These are phyloP conservation scores for Zymoseptoria pseudotritici DNA, from an alignment of 2,329 filamentous ascomycete species.

Conservation along the genomic window DNA sequence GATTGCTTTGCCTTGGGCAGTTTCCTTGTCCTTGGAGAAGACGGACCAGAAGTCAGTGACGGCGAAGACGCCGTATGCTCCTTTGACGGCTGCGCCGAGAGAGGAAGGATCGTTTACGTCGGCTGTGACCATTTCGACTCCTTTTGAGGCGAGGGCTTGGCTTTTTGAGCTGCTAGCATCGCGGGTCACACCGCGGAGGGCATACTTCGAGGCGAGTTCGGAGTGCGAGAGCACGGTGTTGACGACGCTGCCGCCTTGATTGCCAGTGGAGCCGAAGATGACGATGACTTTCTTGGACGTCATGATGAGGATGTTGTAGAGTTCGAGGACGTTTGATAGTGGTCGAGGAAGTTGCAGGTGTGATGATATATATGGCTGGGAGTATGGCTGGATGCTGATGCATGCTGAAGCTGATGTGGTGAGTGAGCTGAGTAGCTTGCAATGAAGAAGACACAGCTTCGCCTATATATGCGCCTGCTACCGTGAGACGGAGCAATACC, in stretches of 20 bases:
- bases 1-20: slow-evolving; percentile 29
- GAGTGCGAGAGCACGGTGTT: slow-evolving; percentile 36
- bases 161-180: slow-evolving; percentile 39
- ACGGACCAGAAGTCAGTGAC: slow-evolving; percentile 48
- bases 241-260: slow-evolving; percentile 53
- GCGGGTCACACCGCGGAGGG: slow-evolving; percentile 51
- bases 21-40: slow-evolving; percentile 26
- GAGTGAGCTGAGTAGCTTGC: not conserved
- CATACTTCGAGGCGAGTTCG: slow-evolving; percentile 41
- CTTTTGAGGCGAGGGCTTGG: slow-evolving; percentile 38
- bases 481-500: not conserved
- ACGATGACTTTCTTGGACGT: slow-evolving; percentile 41
- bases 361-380: not conserved
- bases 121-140: slow-evolving; percentile 47
- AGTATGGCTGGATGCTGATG: too few species aligned
- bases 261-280: slow-evolving; percentile 53
- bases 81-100: slow-evolving; percentile 39
- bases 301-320: slow-evolving; percentile 6
- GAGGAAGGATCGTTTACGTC: slow-evolving; percentile 44
- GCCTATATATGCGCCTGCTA: not conserved
- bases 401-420: not conserved
- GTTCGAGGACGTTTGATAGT: not conserved
- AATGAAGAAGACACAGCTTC: not conserved
- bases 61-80: slow-evolving; percentile 44
- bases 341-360: not conserved